phyloP scores from a whole-genome alignment of 495 filamentous ascomycete genomes.

The Aspergillus incahuasiensis region DNA sequence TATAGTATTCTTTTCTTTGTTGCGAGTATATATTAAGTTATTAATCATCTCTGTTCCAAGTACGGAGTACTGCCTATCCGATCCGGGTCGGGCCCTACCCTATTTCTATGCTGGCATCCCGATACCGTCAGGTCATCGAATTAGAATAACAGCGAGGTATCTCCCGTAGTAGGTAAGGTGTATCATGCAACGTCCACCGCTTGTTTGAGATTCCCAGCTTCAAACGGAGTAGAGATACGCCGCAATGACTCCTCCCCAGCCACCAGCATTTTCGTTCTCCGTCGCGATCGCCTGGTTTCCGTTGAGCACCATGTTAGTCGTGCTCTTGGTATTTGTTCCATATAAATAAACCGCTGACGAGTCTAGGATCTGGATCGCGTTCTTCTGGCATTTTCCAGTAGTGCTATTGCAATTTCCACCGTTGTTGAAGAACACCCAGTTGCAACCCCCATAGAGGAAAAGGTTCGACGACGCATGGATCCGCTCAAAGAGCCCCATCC shows the following conservation, averaged over 20 bases:
- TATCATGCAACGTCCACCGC: background rate
- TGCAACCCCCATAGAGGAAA: constrained; percentile 50
- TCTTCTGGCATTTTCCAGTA: constrained; percentile 39
- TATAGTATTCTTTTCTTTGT: background rate
- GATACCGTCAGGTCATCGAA: background rate
- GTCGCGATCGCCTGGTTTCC: constrained; percentile 26
- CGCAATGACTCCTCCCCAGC: constrained; percentile 57
- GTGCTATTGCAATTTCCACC: constrained; percentile 32
- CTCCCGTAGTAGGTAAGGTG: background rate
- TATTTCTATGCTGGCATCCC: background rate
- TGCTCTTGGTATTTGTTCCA: constrained; percentile 38
- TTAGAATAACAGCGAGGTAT: background rate
- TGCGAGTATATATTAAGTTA: background rate
- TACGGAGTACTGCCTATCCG: no score
- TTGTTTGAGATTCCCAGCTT: constrained; percentile 15
- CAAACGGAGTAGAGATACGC: constrained; percentile 29
- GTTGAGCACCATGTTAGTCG: constrained; percentile 39
- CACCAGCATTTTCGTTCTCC: constrained; percentile 45
- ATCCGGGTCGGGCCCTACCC: no score
- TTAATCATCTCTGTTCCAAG: background rate
- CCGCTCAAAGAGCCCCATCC: constrained; percentile 37
- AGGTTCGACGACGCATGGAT: constrained; percentile 42
- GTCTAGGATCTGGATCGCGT: constrained; percentile 34
- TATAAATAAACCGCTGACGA: constrained; percentile 35
- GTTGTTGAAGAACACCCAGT: constrained; percentile 51